Conservation (phyloP, 352 stramenopile species). For the Globisporangium echinulatum region DNA sequence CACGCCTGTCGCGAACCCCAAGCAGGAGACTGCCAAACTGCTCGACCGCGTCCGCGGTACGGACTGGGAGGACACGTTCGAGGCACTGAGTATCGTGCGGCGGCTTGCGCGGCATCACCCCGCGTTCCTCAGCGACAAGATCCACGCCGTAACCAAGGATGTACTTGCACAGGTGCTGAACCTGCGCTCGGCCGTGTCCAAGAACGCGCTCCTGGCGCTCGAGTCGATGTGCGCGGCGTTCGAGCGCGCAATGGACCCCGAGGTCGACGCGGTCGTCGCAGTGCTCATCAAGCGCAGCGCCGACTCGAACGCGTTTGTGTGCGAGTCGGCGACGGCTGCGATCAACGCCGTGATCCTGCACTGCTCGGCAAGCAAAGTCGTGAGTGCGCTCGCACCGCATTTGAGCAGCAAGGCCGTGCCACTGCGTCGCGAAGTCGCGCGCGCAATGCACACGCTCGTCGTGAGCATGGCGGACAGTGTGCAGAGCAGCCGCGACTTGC, state of each 20-base stretch:
- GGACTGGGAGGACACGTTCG: conserved; percentile 64
- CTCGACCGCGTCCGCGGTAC: conserved; percentile 27
- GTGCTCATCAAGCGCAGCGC: conserved; percentile 57
- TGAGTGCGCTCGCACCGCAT: conserved; percentile 33
- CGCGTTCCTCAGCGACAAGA: conserved; percentile 30
- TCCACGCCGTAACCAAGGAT: conserved; percentile 37
- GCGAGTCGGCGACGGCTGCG: conserved; percentile 41
- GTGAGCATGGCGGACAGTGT: conserved; percentile 28
- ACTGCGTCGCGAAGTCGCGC: conserved; percentile 56
- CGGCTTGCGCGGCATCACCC: conserved; percentile 49
- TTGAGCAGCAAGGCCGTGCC: conserved; percentile 39
- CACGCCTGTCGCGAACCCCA: conserved; percentile 42
- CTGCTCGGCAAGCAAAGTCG: conserved; percentile 43
- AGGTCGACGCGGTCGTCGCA: conserved; percentile 53
- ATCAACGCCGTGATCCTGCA: conserved; percentile 45
- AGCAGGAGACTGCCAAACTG: conserved; percentile 39
- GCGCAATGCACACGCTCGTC: conserved; percentile 45
- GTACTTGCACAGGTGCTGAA: conserved; percentile 63
- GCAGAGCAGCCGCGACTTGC: conserved; percentile 31
- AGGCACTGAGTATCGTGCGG: conserved; percentile 51
- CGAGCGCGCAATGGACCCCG: conserved; percentile 39
- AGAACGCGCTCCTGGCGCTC: conserved; percentile 69
- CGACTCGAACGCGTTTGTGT: conserved; percentile 75
- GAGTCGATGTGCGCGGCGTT: conserved; percentile 48
- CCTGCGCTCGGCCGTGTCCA: conserved; percentile 62